Evolutionary conservation across 1,139 yeast species (phyloP), one percentile per base, ranked within the genome.

Genomic region (Suhomyces taliae): DNA sequence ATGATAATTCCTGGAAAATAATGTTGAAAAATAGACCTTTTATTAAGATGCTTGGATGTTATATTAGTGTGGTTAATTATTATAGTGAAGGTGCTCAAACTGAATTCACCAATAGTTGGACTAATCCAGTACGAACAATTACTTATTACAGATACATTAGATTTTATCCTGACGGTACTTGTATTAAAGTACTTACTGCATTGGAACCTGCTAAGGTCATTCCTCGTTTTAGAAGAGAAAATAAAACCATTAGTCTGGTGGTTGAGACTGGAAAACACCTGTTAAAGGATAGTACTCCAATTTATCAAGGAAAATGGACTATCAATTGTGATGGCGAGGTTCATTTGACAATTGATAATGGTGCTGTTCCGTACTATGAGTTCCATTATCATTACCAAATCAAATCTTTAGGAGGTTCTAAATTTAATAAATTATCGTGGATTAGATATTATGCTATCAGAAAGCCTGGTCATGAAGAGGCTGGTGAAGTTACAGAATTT

Each of bases 61-160:
- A 91, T 60, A 87, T 93, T 31, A 84, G 95, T 57, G 88, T 87
- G 10, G 87, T 93, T 45, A 87, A 88, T 53, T 91, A 90, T 64
- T 79, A 87, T 55, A 78, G 95, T 49, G 88, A 88, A 59, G 96
- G 97, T 43, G 82, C 87, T 1, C 76, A 81, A 45, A 78, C 77
- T 8, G 88, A 82, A 56, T 79, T 83, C 44, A 79, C 87, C 5
- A 78, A 74, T 36, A 78, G 88, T n/a, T 83, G 95, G 87, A 67
- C 77, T 37, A 81, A 82, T 50, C 97, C 97, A 0, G 80, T 88
- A 15, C 81, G 88, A 57, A 82, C 90, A 62, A 87, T 91, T 41
- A 89, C 97, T 0, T 93, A 91, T 61, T 93, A 89, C 64, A 72
- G 99, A 50, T 93, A 90, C 62, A 65, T 87, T 35, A 72, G 97